These are phyloP conservation scores for Talaromyces sp. DNA, from an alignment of 2,329 filamentous ascomycete species.

Conservation along the genomic window DNA sequence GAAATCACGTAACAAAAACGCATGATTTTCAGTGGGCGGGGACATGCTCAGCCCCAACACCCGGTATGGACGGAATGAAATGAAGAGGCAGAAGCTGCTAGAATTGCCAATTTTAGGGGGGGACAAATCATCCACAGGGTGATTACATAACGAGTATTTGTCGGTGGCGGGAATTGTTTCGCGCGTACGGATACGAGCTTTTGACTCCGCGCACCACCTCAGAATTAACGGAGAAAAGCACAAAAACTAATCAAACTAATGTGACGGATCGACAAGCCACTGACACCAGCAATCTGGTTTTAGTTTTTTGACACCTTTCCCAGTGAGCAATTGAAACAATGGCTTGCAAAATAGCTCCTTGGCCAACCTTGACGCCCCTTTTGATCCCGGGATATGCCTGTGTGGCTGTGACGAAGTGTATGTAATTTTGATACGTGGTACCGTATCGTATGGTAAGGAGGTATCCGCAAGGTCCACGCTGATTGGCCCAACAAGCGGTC, in stretches of 20 bases:
- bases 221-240: not conserved
- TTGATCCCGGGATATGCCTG: not conserved
- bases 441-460: not conserved
- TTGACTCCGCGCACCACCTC: too few relatives aligned
- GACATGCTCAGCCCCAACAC: not conserved
- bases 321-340: not conserved
- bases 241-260: not conserved
- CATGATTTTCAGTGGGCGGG: not conserved
- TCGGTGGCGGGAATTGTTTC: too few relatives aligned
- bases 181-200: too few relatives aligned
- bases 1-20: not conserved
- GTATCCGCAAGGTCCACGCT: not conserved
- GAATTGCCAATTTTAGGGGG: not conserved
- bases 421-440: not conserved
- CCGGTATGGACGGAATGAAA: not conserved
- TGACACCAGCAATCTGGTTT: not conserved
- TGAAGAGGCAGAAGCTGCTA: too few relatives aligned
- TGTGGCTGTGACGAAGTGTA: not conserved
- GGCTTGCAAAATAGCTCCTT: not conserved
- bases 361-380: not conserved
- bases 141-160: too few relatives aligned
- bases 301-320: not conserved
- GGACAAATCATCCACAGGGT: not conserved
- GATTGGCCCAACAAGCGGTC: conserved; percentile 13
- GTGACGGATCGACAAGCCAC: not conserved